Percentiles rank a stretch among this genome's conserved stretches.
phyloP scores from a whole-genome alignment of 192 early-diverging fungal genomes.

The Mortierella alpina region DNA sequence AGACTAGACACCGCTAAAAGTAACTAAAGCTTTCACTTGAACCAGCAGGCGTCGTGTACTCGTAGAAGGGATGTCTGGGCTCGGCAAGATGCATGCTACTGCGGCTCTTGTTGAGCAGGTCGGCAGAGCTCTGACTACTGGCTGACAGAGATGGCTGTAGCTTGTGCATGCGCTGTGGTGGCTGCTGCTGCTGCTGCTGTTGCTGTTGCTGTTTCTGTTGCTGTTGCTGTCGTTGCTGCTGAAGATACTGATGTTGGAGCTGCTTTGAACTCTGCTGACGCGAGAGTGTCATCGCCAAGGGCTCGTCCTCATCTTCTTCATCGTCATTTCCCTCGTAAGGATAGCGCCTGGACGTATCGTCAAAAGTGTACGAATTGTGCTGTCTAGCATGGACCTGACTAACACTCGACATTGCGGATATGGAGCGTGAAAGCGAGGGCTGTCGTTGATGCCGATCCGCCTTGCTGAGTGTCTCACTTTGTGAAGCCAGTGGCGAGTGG shows the following conservation, averaged over 20 bases:
- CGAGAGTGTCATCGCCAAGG: constrained; percentile 24
- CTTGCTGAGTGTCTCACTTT: background rate
- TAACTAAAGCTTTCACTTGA: constrained; percentile 22
- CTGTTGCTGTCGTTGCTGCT: constrained; percentile 5
- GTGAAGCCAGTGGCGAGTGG: background rate
- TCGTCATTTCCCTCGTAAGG: background rate
- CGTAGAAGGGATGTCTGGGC: background rate
- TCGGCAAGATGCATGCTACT: no score
- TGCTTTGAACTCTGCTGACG: constrained; percentile 23
- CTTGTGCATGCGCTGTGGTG: background rate
- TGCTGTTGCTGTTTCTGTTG: constrained; percentile 1
- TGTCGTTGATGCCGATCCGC: background rate
- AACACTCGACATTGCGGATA: constrained; percentile 19
- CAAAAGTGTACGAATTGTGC: background rate
- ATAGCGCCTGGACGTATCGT: background rate
- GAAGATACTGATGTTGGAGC: background rate
- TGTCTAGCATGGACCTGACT: constrained; percentile 7
- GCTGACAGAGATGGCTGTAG: no score
- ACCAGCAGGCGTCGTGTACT: background rate
- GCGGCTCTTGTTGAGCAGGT: no score
- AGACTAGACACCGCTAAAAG: background rate
- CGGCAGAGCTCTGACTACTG: no score
- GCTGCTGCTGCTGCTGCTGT: background rate
- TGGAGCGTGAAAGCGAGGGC: constrained; percentile 10
- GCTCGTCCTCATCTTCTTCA: constrained; percentile 34